Evolutionary conservation across 768 basidiomycete genomes (phyloP), one percentile per base, ranked within the genome.

Genomic region (Epithele typhae): DNA sequence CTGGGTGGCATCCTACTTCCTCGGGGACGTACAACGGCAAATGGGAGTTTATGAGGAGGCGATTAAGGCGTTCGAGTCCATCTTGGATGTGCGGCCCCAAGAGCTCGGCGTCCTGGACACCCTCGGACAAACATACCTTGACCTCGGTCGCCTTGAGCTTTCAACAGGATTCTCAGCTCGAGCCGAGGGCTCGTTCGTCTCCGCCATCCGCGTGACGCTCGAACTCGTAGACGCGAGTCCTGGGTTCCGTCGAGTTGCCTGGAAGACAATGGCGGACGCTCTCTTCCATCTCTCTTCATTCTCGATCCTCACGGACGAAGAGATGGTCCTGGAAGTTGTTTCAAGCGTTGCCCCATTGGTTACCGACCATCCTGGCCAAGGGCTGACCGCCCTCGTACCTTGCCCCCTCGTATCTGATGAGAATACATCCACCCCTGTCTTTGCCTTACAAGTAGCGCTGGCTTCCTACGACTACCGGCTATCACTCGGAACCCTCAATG

Each of bases 261-360:
- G 94, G 95, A 98, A 98, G 63, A 68, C 74, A 6, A 71, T 83
- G 10, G 88, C 80, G 0, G 94, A 99, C 62, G 81, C 85, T 3
- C 63, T 88, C 4, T 80, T 81, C 56, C 74, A 78, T 40, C 67
- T 97, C 11, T 84, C 85, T 3, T 65, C 63, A 23, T 69, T 72
- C 37, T 67, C 76, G 2, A 65, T 68, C 4, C 82, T 79, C 51
- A 61, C 68, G 10, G 70, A 85, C 43, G 69, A 73, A 52, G 59
- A 52, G 1, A 48, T 53, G 12, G 64, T 82, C 9, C 63, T 64
- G 18, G 52, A 56, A 33, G 52, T 62, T 23, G 53, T 79, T 51
- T 39, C 44, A 24, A 56, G 57, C 38, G 63, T 78, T 9, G 49
- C 64, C 19, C 57, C 69, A 19, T 57, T 76, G 25, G 56, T 80